phyloP scores from a whole-genome alignment of 2,329 filamentous ascomycete species.

The Raffaelea deltoideospora region DNA sequence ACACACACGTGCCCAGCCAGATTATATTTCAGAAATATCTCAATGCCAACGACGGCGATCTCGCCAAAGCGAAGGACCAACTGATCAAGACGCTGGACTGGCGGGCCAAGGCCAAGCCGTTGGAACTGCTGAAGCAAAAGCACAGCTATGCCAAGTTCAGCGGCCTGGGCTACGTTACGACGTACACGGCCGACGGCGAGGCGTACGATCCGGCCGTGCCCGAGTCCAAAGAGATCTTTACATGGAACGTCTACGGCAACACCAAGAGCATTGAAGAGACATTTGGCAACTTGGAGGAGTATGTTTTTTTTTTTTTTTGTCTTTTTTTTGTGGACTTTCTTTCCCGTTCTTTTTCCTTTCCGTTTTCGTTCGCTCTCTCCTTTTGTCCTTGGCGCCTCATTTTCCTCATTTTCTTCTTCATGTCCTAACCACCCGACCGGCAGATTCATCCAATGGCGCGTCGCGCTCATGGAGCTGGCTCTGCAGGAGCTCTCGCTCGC shows the following conservation, averaged over 20 bases:
- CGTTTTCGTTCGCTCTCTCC: neutral
- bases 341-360: neutral
- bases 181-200: conserved; percentile 39
- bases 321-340: neutral
- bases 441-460: conserved; percentile 85
- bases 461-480: conserved; percentile 79
- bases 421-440: too few relatives aligned
- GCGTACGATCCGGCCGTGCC: conserved; percentile 21
- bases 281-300: conserved; percentile 73
- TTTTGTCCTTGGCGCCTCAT: neutral
- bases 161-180: conserved; percentile 66
- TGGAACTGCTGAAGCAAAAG: conserved; percentile 45
- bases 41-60: conserved; percentile 69
- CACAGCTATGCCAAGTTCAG: conserved; percentile 59
- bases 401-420: conserved; percentile 2
- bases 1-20: conserved; percentile 54
- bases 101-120: conserved; percentile 62
- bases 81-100: conserved; percentile 66
- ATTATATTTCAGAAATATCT: conserved; percentile 88
- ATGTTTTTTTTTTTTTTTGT: conserved; percentile 19
- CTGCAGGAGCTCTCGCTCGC: conserved; percentile 58
- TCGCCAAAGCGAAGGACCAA: conserved; percentile 61
- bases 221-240: conserved; percentile 49
- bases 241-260: conserved; percentile 86
- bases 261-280: conserved; percentile 69